Conservation (phyloP, 805 yeast species). For the Myxozyma vanderwaltii region DNA sequence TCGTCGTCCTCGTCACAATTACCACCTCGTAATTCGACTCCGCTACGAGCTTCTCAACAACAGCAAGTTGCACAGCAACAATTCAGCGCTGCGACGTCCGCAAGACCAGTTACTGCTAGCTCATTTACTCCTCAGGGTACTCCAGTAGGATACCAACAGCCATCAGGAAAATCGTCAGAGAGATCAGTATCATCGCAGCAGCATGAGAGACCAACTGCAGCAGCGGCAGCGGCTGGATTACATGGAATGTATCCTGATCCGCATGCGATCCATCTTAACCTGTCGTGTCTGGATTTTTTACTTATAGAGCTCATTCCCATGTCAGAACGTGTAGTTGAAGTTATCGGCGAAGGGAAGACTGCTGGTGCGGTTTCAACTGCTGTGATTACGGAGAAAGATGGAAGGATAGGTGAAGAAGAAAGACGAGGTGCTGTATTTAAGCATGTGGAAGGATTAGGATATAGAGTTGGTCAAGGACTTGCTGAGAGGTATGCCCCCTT, state of each 20-base stretch:
- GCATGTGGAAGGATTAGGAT: conserved; percentile 68
- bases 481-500: conserved; percentile 47
- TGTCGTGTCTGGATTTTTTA: conserved; percentile 60
- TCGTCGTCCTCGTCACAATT: neutral
- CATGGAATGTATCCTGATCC: conserved; percentile 30
- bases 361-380: neutral
- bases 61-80: conserved; percentile 11
- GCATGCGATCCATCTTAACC: conserved; percentile 49
- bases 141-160: neutral
- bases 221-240: conserved; percentile 6
- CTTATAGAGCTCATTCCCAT: conserved; percentile 77
- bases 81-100: neutral
- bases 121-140: neutral
- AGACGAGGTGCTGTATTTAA: conserved; percentile 56
- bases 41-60: conserved; percentile 10
- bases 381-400: conserved; percentile 6
- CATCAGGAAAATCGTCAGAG: neutral
- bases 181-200: neutral
- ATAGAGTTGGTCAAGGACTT: conserved; percentile 62
- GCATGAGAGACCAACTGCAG: conserved; percentile 2
- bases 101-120: neutral
- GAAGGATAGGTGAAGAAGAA: conserved; percentile 18
- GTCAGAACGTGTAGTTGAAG: conserved; percentile 62
- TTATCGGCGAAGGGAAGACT: conserved; percentile 38
- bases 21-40: conserved; percentile 2